These are phyloP conservation scores for Chromera velia DNA, from an alignment of 73 alveolate species.

Conservation along the genomic window DNA sequence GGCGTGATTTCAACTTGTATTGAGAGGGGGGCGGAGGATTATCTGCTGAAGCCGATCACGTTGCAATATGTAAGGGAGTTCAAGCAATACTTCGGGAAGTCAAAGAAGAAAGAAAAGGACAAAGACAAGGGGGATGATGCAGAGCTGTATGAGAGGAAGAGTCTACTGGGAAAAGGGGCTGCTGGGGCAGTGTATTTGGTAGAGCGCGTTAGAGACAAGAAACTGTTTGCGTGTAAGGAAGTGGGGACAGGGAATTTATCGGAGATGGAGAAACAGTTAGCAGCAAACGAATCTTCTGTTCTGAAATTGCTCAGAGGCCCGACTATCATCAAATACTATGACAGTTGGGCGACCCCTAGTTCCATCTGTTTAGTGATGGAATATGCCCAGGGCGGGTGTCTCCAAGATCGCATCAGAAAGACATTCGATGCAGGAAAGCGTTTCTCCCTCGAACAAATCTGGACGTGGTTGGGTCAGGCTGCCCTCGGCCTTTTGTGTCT, in stretches of 20 bases:
- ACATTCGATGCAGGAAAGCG: conserved; percentile 48
- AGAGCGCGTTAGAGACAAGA: conserved; percentile 15
- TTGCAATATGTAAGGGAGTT: conserved; percentile 18
- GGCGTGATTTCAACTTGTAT: conserved; percentile 56
- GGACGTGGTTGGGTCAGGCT: conserved; percentile 66
- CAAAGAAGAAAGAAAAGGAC: too few relatives aligned
- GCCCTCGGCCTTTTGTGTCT: conserved; percentile 69
- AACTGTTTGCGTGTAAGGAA: conserved; percentile 52
- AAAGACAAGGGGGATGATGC: conserved; percentile 1
- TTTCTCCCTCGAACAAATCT: conserved; percentile 64
- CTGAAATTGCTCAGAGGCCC: conserved; percentile 51
- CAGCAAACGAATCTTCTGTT: conserved; percentile 79
- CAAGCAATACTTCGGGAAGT: conserved; percentile 14
- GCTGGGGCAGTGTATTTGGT: conserved; percentile 22
- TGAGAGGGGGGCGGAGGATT: conserved; percentile 71
- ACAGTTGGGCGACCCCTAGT: conserved; percentile 67
- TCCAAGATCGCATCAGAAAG: conserved; percentile 68
- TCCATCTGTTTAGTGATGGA: conserved; percentile 82
- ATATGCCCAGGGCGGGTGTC: conserved; percentile 92
- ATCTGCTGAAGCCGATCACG: conserved; percentile 71
- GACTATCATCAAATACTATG: conserved; percentile 74
- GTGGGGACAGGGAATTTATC: conserved; percentile 45
- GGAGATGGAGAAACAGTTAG: conserved; percentile 67
- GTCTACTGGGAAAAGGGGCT: conserved; percentile 71
- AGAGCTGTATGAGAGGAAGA: conserved; percentile 14